Evolutionary conservation across 2,329 filamentous ascomycete species (phyloP).

Genomic region (Phialophora tarda): DNA sequence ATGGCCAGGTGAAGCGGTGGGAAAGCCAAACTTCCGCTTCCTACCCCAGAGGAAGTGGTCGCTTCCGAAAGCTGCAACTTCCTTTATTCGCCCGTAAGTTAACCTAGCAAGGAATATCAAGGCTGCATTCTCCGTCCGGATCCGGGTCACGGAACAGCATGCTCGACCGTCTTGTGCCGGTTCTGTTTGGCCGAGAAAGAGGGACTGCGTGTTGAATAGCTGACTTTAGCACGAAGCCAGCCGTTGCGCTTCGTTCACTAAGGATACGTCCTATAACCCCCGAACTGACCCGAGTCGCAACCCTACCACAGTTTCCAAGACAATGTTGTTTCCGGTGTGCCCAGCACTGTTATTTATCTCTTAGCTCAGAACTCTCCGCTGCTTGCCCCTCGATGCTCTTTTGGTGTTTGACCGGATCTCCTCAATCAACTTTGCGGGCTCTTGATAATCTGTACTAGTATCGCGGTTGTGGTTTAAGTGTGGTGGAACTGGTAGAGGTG

Average conservation of each 20-base stretch:
- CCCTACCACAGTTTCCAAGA: neutral
- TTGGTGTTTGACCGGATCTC: conserved; percentile 10
- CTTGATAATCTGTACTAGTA: conserved; percentile 23
- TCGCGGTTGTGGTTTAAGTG: neutral
- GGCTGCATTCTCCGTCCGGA: neutral
- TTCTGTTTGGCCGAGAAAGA: neutral
- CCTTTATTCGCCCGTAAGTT: neutral
- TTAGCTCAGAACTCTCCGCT: neutral
- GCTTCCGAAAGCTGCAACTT: neutral
- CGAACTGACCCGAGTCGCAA: neutral
- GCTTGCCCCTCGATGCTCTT: neutral
- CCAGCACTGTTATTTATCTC: neutral
- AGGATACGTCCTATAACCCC: neutral
- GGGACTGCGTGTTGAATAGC: neutral
- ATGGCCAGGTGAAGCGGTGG: neutral
- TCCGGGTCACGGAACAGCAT: neutral
- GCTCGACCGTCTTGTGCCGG: neutral
- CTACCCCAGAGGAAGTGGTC: neutral
- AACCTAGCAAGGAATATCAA: neutral
- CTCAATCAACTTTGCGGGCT: conserved; percentile 12
- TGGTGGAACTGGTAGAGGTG: neutral
- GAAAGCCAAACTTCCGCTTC: neutral
- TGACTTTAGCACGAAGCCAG: neutral
- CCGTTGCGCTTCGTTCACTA: neutral
- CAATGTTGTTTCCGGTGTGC: neutral